A percentile compares a stretch with the other conserved stretches of the same genome.
phyloP scores from a whole-genome alignment of 1,284 basidiomycete species.

The Tylopilus sp. region DNA sequence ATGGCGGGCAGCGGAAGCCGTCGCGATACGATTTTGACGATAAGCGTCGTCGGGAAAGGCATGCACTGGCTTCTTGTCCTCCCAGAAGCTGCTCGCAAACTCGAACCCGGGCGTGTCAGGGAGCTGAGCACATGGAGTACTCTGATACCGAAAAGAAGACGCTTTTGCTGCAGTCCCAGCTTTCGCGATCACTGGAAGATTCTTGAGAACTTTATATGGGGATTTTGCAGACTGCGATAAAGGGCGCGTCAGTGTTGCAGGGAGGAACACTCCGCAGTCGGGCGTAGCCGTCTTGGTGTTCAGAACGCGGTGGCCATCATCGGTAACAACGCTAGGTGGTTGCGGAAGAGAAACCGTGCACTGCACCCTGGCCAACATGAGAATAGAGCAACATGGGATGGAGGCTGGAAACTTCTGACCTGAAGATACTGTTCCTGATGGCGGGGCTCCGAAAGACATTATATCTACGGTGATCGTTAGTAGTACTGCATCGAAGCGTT shows the following conservation, averaged over 20 bases:
- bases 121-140: constrained; percentile 45
- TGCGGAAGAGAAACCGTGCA: constrained; percentile 49
- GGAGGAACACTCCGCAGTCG: constrained; percentile 48
- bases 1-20: constrained; percentile 47
- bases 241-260: constrained; percentile 34
- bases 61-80: constrained; percentile 56
- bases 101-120: constrained; percentile 47
- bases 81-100: constrained; percentile 52
- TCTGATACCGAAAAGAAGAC: constrained; percentile 51
- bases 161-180: constrained; percentile 38
- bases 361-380: constrained; percentile 40
- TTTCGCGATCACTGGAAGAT: constrained; percentile 34
- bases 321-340: constrained; percentile 35
- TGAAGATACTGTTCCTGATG: constrained; percentile 38
- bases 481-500: background rate
- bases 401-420: constrained; percentile 32
- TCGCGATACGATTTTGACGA: constrained; percentile 56
- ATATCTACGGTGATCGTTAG: constrained; percentile 37
- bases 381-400: background rate
- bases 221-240: constrained; percentile 44
- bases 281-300: constrained; percentile 45
- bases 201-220: constrained; percentile 45
- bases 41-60: constrained; percentile 49
- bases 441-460: constrained; percentile 47
- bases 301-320: constrained; percentile 39